These are phyloP conservation scores for Calcarisporium arbuscula DNA, from an alignment of 2,329 filamentous ascomycete genomes.

Conservation along the genomic window DNA sequence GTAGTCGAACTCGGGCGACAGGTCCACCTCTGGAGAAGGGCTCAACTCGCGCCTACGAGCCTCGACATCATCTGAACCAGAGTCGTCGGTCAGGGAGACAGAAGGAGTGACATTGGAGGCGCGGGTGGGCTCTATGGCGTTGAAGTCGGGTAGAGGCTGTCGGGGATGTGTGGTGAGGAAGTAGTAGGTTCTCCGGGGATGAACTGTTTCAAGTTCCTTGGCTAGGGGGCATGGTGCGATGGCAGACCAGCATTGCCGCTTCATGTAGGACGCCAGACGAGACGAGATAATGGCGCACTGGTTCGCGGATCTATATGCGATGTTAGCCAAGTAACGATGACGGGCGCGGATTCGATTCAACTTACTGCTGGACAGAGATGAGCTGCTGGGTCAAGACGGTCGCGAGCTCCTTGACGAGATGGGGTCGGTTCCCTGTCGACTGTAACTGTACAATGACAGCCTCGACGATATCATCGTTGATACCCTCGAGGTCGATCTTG, in stretches of 20 bases:
- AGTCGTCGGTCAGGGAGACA: constrained; percentile 53
- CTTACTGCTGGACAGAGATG: constrained; percentile 86
- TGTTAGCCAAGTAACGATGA: constrained; percentile 15
- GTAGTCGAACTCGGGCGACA: constrained; percentile 83
- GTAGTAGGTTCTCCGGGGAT: constrained; percentile 93
- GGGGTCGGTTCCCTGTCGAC: constrained; percentile 83
- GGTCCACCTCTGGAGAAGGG: constrained; percentile 86
- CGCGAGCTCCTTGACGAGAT: constrained; percentile 90
- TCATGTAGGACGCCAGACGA: constrained; percentile 80
- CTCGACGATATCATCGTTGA: constrained; percentile 94
- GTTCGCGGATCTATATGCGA: constrained; percentile 72
- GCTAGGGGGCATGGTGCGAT: constrained; percentile 78
- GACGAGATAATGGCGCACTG: constrained; percentile 94
- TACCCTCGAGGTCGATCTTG: constrained; percentile 62
- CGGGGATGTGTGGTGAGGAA: constrained; percentile 85
- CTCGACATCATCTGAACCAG: constrained; percentile 63
- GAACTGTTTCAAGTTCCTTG: constrained; percentile 86
- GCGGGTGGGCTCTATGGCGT: constrained; percentile 20
- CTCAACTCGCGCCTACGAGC: constrained; percentile 67
- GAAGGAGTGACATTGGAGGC: constrained; percentile 72
- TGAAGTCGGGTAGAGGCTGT: constrained; percentile 62
- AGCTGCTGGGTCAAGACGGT: constrained; percentile 69
- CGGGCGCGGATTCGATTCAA: constrained; percentile 18
- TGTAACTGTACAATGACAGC: constrained; percentile 83
- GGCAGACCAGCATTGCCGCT: constrained; percentile 75